Evolutionary conservation across 176 grass and related monocot species (phyloP).

Genomic region (Aegilops umbellulata): DNA sequence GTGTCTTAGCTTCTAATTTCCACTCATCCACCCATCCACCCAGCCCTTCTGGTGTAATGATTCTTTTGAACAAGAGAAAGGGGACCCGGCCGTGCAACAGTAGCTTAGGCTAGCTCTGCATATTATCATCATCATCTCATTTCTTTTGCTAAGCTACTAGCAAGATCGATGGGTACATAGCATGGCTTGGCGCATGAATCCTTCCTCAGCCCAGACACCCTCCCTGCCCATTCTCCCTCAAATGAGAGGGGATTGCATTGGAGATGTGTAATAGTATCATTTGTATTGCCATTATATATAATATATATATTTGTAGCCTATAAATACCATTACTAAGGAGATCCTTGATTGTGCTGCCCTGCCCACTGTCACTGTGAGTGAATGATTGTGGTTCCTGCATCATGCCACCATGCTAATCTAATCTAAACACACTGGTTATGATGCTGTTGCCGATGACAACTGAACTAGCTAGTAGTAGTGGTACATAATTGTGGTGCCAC

Average conservation of each 20-base stretch:
- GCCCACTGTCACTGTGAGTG: not conserved
- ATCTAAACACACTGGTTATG: not conserved
- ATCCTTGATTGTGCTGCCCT: not conserved
- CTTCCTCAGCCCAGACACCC: too few species aligned
- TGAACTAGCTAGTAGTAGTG: too few species aligned
- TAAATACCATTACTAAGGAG: conserved; percentile 43
- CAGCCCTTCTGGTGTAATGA: conserved; percentile 40
- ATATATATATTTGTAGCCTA: conserved; percentile 22
- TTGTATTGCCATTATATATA: conserved; percentile 45
- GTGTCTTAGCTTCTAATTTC: conserved; percentile 53
- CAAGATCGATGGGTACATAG: not conserved
- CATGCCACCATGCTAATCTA: not conserved
- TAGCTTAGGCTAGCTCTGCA: not conserved
- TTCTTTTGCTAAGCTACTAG: not conserved
- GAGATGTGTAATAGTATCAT: conserved; percentile 53
- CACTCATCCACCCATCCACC: too few species aligned
- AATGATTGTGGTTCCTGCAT: not conserved
- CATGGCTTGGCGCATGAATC: conserved; percentile 13
- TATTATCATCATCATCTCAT: not conserved
- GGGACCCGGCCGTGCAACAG: not conserved
- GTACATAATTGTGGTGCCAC: not conserved
- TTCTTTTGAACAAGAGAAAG: conserved; percentile 68
- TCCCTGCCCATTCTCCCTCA: conserved; percentile 1
- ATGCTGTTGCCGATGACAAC: too few species aligned
- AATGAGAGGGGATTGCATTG: conserved; percentile 14